These are phyloP conservation scores for Neonectria hederae DNA, from an alignment of 2,329 filamentous ascomycete species.

Conservation along the genomic window DNA sequence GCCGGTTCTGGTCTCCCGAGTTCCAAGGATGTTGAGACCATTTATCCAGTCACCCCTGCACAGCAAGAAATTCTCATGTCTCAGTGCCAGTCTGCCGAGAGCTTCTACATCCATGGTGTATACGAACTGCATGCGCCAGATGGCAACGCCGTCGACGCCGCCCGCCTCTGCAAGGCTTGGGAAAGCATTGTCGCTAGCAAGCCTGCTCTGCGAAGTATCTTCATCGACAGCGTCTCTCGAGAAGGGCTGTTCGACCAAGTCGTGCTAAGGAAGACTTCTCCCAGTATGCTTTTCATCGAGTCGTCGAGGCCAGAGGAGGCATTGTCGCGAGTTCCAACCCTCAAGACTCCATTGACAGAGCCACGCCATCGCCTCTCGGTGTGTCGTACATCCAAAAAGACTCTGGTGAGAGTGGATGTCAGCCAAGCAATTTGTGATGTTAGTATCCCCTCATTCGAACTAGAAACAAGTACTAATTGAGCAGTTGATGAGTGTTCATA, in stretches of 20 bases:
- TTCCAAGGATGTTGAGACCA: constrained; percentile 58
- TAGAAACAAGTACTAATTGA: not conserved
- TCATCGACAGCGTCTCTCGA: constrained; percentile 60
- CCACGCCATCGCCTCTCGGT: constrained; percentile 62
- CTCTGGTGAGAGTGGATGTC: constrained; percentile 60
- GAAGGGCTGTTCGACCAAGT: constrained; percentile 61
- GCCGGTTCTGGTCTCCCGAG: constrained; percentile 52
- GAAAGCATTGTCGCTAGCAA: constrained; percentile 58
- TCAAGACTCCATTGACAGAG: constrained; percentile 49
- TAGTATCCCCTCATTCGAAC: constrained; percentile 4
- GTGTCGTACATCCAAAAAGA: constrained; percentile 55
- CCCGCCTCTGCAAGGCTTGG: constrained; percentile 60
- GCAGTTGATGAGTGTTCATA: constrained; percentile 52
- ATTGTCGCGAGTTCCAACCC: constrained; percentile 52
- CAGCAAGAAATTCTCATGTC: constrained; percentile 62
- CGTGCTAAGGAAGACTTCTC: constrained; percentile 57
- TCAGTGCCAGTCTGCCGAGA: constrained; percentile 53
- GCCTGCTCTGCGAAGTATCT: constrained; percentile 59
- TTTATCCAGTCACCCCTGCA: constrained; percentile 58
- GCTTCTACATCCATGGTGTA: constrained; percentile 56
- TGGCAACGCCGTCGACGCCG: constrained; percentile 52
- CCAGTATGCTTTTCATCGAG: constrained; percentile 64
- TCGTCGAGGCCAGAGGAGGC: constrained; percentile 50
- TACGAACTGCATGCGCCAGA: constrained; percentile 56
- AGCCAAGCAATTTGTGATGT: constrained; percentile 62